Evolutionary conservation across 208 protist genomes (phyloP), one percentile per base, ranked within the genome.

Genomic region (Porcisia hertigi): DNA sequence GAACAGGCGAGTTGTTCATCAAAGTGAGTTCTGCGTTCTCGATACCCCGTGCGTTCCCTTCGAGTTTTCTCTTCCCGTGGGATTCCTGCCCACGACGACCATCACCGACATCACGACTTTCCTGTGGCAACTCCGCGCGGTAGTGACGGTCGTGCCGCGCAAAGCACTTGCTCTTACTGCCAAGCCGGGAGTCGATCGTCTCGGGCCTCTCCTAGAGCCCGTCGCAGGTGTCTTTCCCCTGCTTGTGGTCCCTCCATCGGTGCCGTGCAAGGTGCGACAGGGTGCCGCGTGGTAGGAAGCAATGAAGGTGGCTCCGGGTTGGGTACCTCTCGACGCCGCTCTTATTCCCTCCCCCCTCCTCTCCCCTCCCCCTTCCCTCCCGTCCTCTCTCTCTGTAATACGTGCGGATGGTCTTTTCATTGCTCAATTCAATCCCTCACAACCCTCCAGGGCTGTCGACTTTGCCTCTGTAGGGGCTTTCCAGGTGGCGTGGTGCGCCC

Each of bases 71-170:
- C 62, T 82, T 49, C 78, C 78, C 4, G 58, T 78, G 18, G 78
- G 78, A 36, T 45, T 75, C 5, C 60, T 82, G 11, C 78, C 78
- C 6, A 54, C 78, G 2, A 75, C 78, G 3, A 78, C 78, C 34
- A 60, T 82, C 36, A 82, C 78, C 20, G 78, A 82, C 57, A 64
- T 82, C 12, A 78, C 78, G 7, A 82, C 58, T 25, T 78, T 82
- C 36, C 25, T 82, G 67, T 82, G 78, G 80, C 75, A 80, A 57
- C 71, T 79, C 57, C 80, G 80, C 3, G 71, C 80, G 0, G 80
- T 77, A 18, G 59, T 80, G 41, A 77, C 70, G 52, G 64, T 47
- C 30, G 71, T 84, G 25, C 9, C 75, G 47, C 80, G 75, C 58
- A 77, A 71, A 57, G 54, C 72, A 59, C 49, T 80, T 1, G 64